Base-by-base conservation (phyloP, 176 grass and related monocot genomes). In the Eremochloa ophiuroides region DNA sequence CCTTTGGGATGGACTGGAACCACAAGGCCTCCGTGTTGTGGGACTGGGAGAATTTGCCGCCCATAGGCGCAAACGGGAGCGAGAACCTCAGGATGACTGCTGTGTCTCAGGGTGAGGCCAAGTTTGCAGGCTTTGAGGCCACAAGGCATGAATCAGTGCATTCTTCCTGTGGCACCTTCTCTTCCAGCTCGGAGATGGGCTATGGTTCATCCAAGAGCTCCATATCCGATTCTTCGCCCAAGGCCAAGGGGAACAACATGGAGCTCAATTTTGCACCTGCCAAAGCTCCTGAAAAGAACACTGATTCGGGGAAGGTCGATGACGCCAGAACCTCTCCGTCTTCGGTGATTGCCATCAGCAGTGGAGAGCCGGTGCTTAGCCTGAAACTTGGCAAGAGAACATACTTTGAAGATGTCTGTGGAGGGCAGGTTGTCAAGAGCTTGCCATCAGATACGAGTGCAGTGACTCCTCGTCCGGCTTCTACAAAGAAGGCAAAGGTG, bases 351-450 rank as follows among this genome's bases (percentile, higher is more conserved):
- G 76, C 58, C 15, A 55, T 74, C 40, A 84, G 68, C 76, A 83
- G 68, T 43, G 87, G 61, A 40, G 85, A 89, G 46, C 89, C 78
- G 8, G 84, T 87, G 63, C 83, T 92, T 25, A 73, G 77, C 39
- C 85, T 94, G 48, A 91, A 88, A 25, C 85, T 94, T 61, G 92
- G 92, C 39, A 94, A 94, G 76, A 71, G 84, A 41, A 93, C 87
- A 8, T 93, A 85, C 58, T 91, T 89, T 62, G 84, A 93, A 77
- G 91, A 93, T 77, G 81, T 38, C 46, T 89, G 75, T 68, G 91
- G 80, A 74, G 87, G 51, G 61, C 68, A 81, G 71, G 65, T 29
- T 44, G 65, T 63, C 61, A 93, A 87, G 51, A 82, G 59, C 76
- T 89, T 60, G 7, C 71, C 65, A 2, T 69, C 77, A 28, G 77